phyloP scores from a whole-genome alignment of 495 filamentous ascomycete species.

The Lepidopterella palustris region DNA sequence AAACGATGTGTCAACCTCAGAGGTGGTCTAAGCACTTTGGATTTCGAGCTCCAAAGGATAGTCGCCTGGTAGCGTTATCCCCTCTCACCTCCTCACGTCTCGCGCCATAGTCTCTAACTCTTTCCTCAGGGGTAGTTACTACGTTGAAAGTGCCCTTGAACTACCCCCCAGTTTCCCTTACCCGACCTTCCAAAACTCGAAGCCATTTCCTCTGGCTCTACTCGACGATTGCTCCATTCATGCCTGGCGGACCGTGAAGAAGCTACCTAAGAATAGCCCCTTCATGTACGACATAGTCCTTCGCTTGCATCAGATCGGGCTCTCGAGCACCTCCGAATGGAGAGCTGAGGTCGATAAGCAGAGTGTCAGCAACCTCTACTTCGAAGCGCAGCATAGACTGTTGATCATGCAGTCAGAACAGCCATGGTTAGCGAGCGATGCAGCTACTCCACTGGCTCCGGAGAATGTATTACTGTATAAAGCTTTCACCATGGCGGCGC shows the following conservation, averaged over 20 bases:
- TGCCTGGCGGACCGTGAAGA: slow-evolving; percentile 24
- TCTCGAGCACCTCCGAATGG: slow-evolving; percentile 15
- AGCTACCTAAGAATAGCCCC: slow-evolving; percentile 18
- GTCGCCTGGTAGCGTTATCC: slow-evolving; percentile 13
- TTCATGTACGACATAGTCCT: slow-evolving; percentile 21
- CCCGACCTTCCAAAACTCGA: not conserved
- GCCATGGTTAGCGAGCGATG: slow-evolving; percentile 10
- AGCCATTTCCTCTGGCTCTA: slow-evolving; percentile 15
- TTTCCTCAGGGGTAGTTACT: slow-evolving; percentile 8
- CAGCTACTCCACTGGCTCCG: not conserved
- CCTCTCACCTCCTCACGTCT: not conserved
- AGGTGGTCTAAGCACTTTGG: slow-evolving; percentile 13
- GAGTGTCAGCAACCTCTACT: slow-evolving; percentile 22
- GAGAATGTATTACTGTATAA: slow-evolving; percentile 15
- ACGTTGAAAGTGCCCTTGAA: slow-evolving; percentile 7
- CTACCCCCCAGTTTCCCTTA: slow-evolving; percentile 12
- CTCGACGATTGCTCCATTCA: slow-evolving; percentile 20
- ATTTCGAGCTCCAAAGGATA: slow-evolving; percentile 20
- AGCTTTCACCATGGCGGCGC: slow-evolving; percentile 12
- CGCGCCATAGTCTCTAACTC: not conserved
- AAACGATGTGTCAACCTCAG: slow-evolving; percentile 10
- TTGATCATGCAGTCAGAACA: slow-evolving; percentile 8
- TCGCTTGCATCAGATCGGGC: slow-evolving; percentile 15
- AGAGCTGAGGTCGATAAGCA: slow-evolving; percentile 10
- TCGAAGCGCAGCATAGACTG: slow-evolving; percentile 13